Evolutionary conservation across 495 filamentous ascomycete species (phyloP).

Genomic region (Penicillium canariense): DNA sequence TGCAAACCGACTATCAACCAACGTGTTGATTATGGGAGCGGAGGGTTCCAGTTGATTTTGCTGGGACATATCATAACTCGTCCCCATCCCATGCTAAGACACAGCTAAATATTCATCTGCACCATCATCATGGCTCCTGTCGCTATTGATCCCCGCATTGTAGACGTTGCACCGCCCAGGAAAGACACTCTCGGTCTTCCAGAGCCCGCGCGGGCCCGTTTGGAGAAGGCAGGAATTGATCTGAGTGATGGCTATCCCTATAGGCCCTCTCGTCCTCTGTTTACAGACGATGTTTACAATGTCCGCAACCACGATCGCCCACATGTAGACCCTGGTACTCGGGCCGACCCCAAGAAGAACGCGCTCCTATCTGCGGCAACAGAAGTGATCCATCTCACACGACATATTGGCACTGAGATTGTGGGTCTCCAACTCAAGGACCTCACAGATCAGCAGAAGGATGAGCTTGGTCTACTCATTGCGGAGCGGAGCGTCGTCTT

Average conservation of each 20-base stretch:
- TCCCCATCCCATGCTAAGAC: neutral
- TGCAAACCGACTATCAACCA: neutral
- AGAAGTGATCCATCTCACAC: slow-evolving; percentile 63
- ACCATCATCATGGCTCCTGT: slow-evolving; percentile 37
- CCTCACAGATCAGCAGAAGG: slow-evolving; percentile 62
- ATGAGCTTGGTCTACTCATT: slow-evolving; percentile 69
- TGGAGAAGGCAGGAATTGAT: slow-evolving; percentile 64
- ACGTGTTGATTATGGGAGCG: neutral
- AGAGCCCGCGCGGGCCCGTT: slow-evolving; percentile 47
- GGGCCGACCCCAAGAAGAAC: slow-evolving; percentile 67
- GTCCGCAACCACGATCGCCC: slow-evolving; percentile 57
- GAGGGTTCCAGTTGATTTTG: too few relatives aligned
- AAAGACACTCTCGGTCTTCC: slow-evolving; percentile 64
- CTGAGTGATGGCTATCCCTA: slow-evolving; percentile 66
- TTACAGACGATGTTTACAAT: slow-evolving; percentile 62
- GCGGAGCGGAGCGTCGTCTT: slow-evolving; percentile 75
- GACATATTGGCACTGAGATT: slow-evolving; percentile 70
- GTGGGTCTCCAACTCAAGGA: slow-evolving; percentile 69
- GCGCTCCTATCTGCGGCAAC: slow-evolving; percentile 62
- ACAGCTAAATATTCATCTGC: neutral
- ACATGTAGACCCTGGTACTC: slow-evolving; percentile 59
- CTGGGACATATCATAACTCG: neutral
- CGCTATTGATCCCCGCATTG: slow-evolving; percentile 58
- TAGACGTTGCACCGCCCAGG: slow-evolving; percentile 55
- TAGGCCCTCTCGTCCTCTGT: slow-evolving; percentile 61